Evolutionary conservation across 2,329 filamentous ascomycete species (phyloP), one percentile per base, ranked within the genome.

Genomic region (Aspergillus caelatus): DNA sequence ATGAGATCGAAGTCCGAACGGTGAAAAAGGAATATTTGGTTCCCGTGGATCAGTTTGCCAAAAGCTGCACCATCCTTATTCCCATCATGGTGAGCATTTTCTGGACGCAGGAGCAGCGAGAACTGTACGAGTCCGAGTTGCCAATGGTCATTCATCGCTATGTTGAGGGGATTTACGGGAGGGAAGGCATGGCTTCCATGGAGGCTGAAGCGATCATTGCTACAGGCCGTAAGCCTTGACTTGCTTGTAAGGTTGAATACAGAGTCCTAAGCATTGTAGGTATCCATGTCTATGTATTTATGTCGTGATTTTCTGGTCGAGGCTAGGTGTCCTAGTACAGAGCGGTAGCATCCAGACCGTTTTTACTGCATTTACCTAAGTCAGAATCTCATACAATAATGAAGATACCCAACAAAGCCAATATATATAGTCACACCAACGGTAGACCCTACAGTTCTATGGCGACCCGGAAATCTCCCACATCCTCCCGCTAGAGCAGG

Each of bases 101-200:
- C 59, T 78, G 76, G 72, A 74, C 66, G 1, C 67, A 69, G 9
- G 60, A 69, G 11, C 74, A 76, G 65, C 72, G 70, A 8, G 62
- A 72, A 9, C 62, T 68, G 46, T 55, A 66, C 58, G 58, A 61
- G n/a, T 61, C 63, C 2, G 70, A 73, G 39, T 55, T 72, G 30
- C 58, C 61, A 8, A 63, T 62, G 16, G 73, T 67, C 3, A 41
- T 77, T 34, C 64, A 58, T 62, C 68, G 64, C 52, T 73, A 72
- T 43, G 16, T 75, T 50, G 68, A 72, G 30, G 66, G 67, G 21
- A 65, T 48, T 9, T 75, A 70, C 45, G 72, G 68, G 11, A 66
- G 65, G 30, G 61, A 67, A 14, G 34, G 34, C 4, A 14, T 14
- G 39, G 74, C 65, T 10, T 62, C 68, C 3, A 62, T 76, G 36